Evolutionary conservation across 805 yeast genomes (phyloP).

Genomic region (Yarrowia yakushimensis): DNA sequence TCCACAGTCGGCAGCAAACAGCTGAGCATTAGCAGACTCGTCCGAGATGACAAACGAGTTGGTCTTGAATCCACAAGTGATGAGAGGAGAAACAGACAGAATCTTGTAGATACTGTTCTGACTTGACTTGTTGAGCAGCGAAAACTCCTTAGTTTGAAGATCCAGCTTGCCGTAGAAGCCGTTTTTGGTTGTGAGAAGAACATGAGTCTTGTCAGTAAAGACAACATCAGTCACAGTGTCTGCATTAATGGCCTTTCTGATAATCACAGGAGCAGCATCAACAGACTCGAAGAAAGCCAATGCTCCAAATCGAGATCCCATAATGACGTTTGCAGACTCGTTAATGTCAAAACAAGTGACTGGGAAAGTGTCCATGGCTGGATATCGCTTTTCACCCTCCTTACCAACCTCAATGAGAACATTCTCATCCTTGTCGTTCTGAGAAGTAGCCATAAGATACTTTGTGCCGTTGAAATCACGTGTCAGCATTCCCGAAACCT

Average conservation of each 20-base stretch:
- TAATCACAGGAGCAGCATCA: neutral
- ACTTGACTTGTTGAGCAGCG: neutral
- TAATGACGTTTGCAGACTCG: neutral
- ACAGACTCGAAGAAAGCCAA: neutral
- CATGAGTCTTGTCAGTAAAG: neutral
- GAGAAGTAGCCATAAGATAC: neutral
- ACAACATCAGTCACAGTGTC: neutral
- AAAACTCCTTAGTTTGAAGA: neutral
- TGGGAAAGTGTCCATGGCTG: constrained; percentile 5
- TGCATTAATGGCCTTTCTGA: neutral
- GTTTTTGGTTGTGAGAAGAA: neutral
- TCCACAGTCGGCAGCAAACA: constrained; percentile 73
- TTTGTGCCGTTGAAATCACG: neutral
- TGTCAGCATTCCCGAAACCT: neutral
- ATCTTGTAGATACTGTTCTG: neutral
- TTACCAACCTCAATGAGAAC: neutral
- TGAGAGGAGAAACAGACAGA: constrained; percentile 15
- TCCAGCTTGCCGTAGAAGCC: neutral
- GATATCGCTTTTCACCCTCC: neutral
- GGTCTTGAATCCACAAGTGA: constrained; percentile 79
- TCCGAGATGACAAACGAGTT: constrained; percentile 77
- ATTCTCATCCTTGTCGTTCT: constrained; percentile 1
- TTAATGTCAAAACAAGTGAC: constrained; percentile 11
- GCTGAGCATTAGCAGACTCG: constrained; percentile 69
- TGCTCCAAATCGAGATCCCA: constrained; percentile 11